Evolutionary conservation across 495 filamentous ascomycete genomes (phyloP), one percentile per base, ranked within the genome.

Genomic region (Podospora pseudoanserina): DNA sequence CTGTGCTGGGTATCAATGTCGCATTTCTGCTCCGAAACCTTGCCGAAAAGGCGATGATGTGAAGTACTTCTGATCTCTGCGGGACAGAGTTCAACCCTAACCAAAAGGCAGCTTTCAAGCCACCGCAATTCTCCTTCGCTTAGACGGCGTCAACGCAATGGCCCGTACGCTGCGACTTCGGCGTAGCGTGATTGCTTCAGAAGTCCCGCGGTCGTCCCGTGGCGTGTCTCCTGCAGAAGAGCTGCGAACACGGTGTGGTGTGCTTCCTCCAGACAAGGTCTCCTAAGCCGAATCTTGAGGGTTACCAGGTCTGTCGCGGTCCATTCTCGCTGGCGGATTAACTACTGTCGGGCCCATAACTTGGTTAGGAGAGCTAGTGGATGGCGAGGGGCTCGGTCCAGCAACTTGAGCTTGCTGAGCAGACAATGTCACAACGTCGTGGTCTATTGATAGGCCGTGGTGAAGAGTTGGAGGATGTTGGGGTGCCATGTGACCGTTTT

Each of bases 1-100:
- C 39, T 49, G 39, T 49, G 55, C 55, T 23, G 55, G 55, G 55
- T 58, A 58, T 58, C 55, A 58, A 20, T 58, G 18, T 58, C 23
- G n/a, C 18, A 58, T 58, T 18, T 3, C 55, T 58, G 55, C 1
- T 58, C 55, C 55, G 55, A n/a, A 58, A 58, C n/a, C 39, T 49
- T 49, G 39, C 7, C 39, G 9, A 16, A 49, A 49, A 49, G 39
- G 13, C 15, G 39, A 13, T 13, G 9, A 13, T 9, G 9, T 2
- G 13, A 49, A 11, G 39, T 49, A 6, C 5, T 18, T 11, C 39
- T 13, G 2, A 49, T 49, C 39, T 16, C 39, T 49, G 39, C 39
- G 2, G 9, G 15, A 39, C 15, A 49, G 2, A 16, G 9, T 3
- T 16, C 9, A 3, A 49, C 9, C 39, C 39, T 16, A 16, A 13